Base-by-base conservation (phyloP, 257 asterid species). In the Ehretia macrophylla region DNA sequence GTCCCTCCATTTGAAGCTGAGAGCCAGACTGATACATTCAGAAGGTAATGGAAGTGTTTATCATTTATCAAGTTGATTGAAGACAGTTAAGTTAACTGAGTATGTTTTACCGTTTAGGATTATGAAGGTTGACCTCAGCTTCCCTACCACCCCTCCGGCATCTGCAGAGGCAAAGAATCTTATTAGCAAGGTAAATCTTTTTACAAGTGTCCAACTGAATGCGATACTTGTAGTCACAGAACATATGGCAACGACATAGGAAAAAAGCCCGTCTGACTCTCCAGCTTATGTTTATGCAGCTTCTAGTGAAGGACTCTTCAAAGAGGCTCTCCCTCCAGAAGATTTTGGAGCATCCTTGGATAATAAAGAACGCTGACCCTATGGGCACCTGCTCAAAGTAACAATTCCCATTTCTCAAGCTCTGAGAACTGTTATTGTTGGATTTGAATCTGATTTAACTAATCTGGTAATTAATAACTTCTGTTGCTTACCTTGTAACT, bases 1-100 rank as follows among this genome's bases (percentile, higher is more conserved):
- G 81, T 58, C 63, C 96, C 97, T 68, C 99, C 97, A 42, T 92
- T 92, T 64, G 99, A 86, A 78, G 97, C 95, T 14, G 86, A 86
- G 72, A 83, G 81, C 77, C 91, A 88, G 68, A 59, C 8, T 9
- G 97, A 92, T 64, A 88, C 97, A 39, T 86, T 92, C 68, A 77
- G 62, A 80, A 86, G 99, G 99, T 92, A 62, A 37, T 20, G 20
- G 13, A 32, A 54, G 40, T 51, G 51, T 39, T 59, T 18, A 64
- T 46, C 51, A 9, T 56, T 35, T 52, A 12, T 23, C 63, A 45
- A 22, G 32, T n/a, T 60, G 32, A 39, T 46, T 42, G 16, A 51
- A 39, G 27, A 55, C 55, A 18, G n/a, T 44, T 71, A 50, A 54
- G 66, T 35, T 56, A 42, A 53, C 45, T 53, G 55, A 23, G 50